Evolutionary conservation across 139 green algal species (phyloP).

Genomic region (Mychonastes homosphaera): DNA sequence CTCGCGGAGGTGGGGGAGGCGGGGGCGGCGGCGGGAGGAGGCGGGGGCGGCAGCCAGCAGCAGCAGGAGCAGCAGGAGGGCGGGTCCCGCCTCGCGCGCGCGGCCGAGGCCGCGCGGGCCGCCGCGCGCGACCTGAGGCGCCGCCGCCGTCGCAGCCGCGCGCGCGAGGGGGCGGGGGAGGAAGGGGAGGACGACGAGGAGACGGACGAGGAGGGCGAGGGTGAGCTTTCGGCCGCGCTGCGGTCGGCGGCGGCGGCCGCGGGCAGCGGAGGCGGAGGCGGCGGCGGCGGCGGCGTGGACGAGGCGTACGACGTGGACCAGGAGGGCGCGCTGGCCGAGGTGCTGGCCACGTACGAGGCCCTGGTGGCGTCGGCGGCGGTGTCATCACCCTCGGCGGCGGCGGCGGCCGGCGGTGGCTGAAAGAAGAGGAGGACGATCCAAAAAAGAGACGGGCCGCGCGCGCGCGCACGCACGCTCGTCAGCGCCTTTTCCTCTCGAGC

Average conservation of each 20-base stretch:
- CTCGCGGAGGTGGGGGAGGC: background rate
- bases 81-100: background rate
- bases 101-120: background rate
- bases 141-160: background rate
- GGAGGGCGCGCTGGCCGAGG: conserved; percentile 36
- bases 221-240: too few species aligned
- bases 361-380: conserved; percentile 11
- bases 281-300: conserved; percentile 26
- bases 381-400: background rate
- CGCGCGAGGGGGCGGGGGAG: background rate
- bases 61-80: background rate
- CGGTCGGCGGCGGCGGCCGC: too few species aligned
- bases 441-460: background rate
- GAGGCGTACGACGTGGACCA: conserved; percentile 58
- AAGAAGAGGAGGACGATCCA: background rate
- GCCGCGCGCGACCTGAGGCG: background rate
- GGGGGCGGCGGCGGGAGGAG: conserved; percentile 1
- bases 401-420: background rate
- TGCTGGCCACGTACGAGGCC: conserved; percentile 36
- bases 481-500: background rate
- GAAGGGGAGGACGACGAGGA: conserved; percentile 18
- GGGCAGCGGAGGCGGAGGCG: conserved; percentile 18
- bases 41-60: conserved; percentile 1
- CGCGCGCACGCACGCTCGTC: background rate
- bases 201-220: conserved; percentile 31